These are phyloP conservation scores for Yarrowia sp. DNA, from an alignment of 805 yeast genomes.

Conservation along the genomic window DNA sequence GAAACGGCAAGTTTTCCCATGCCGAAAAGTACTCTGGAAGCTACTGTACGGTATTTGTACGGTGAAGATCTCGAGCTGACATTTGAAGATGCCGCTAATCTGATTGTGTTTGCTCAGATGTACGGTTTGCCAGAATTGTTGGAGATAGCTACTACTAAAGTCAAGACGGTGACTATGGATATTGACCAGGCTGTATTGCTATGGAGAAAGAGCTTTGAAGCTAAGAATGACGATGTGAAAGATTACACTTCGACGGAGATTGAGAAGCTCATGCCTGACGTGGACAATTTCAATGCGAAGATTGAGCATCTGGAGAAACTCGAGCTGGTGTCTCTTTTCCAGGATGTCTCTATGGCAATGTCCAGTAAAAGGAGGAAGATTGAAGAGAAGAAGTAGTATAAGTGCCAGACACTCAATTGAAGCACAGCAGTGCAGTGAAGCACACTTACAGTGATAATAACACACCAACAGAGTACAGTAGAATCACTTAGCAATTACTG, in stretches of 20 bases:
- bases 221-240: neutral
- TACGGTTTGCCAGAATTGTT: neutral
- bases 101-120: neutral
- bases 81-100: neutral
- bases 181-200: too few species aligned
- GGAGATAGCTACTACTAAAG: neutral
- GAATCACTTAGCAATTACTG: too few species aligned
- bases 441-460: too few species aligned
- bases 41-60: neutral
- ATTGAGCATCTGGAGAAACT: neutral
- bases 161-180: neutral
- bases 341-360: neutral
- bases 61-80: neutral
- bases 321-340: neutral
- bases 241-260: neutral
- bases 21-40: neutral
- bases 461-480: too few species aligned
- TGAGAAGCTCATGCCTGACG: neutral
- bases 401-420: too few species aligned
- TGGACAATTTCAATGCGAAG: neutral
- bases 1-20: neutral
- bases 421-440: too few species aligned
- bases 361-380: too few species aligned
- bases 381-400: too few species aligned
- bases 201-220: neutral